Conservation (phyloP, 2,329 filamentous ascomycete genomes). For the Ophiocordyceps camponoti-rufipedis region DNA sequence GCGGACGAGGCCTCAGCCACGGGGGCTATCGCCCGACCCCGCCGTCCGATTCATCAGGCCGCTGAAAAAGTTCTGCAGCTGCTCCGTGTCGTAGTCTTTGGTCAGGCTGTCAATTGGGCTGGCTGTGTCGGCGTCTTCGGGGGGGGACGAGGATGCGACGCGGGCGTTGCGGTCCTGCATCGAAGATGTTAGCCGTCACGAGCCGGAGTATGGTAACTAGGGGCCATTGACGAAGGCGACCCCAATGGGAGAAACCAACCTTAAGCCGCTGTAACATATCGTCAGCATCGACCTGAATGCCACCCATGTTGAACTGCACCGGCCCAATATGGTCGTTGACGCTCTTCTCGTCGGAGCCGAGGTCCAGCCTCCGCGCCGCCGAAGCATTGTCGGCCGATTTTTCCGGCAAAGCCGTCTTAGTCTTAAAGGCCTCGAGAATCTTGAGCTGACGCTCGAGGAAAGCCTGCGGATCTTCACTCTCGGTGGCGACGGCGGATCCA, state of each 20-base stretch:
- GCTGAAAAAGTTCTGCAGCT: conserved; percentile 40
- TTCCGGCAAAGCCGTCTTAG: conserved; percentile 29
- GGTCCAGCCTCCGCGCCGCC: conserved; percentile 11
- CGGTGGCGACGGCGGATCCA: conserved; percentile 14
- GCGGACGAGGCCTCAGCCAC: conserved; percentile 1
- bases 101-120: conserved; percentile 22
- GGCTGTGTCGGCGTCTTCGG: conserved; percentile 18
- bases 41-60: conserved; percentile 38
- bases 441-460: conserved; percentile 64
- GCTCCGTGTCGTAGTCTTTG: conserved; percentile 30
- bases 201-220: neutral
- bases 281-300: conserved; percentile 88
- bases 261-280: conserved; percentile 79
- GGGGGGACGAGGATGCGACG: conserved; percentile 23
- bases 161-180: conserved; percentile 38
- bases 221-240: no score
- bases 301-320: conserved; percentile 95
- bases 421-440: conserved; percentile 47
- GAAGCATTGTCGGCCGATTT: conserved; percentile 12
- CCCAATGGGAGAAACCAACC: conserved; percentile 25
- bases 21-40: conserved; percentile 7
- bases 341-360: conserved; percentile 23
- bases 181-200: no score
- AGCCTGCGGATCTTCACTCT: conserved; percentile 47
- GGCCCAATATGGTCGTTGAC: conserved; percentile 75